Evolutionary conservation across 441 rosid species (phyloP), one percentile per base, ranked within the genome.

Genomic region (Pelargonium australe): DNA sequence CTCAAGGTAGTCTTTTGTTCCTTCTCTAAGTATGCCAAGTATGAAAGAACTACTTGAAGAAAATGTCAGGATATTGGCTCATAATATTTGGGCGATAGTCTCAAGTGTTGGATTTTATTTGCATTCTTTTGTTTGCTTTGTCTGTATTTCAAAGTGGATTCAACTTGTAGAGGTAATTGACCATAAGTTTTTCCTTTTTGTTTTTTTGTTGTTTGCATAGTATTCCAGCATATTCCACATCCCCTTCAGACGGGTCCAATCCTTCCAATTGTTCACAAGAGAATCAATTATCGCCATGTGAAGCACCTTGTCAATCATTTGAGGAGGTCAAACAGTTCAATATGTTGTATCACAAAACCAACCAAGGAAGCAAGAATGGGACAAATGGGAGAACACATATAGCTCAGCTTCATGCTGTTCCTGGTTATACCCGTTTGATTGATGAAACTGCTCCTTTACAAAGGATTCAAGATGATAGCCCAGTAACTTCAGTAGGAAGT

Each of bases 321-420:
- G 73, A 80, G 75, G 84, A 70, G 40, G 80, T 61, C 70, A 84
- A 80, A 70, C 78, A 80, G 73, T 74, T 81, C 80, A 87, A 81
- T 43, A 61, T 80, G 75, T 85, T 81, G 1, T 83, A 83, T 71
- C 66, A 76, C 67, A 84, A 77, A 70, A 78, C 79, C 65, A 72
- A 71, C 53, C 77, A 76, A 28, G 79, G 78, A 63, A 73, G 72
- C 69, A 61, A 77, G 72, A 80, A 65, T 44, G 84, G 81, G 78
- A 23, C 66, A 3, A 77, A 72, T 76, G 89, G 87, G 73, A 75
- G 69, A 43, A 72, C 73, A 14, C 82, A 80, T 60, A 53, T 81
- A 64, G 85, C 88, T 70, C 78, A 83, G 73, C 80, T 80, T 65
- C 84, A 75, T 67, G 85, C 76, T 49, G 75, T 78, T 68, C 83